Evolutionary conservation across 169 alveolate genomes (phyloP).

Genomic region (Babesia ovis): DNA sequence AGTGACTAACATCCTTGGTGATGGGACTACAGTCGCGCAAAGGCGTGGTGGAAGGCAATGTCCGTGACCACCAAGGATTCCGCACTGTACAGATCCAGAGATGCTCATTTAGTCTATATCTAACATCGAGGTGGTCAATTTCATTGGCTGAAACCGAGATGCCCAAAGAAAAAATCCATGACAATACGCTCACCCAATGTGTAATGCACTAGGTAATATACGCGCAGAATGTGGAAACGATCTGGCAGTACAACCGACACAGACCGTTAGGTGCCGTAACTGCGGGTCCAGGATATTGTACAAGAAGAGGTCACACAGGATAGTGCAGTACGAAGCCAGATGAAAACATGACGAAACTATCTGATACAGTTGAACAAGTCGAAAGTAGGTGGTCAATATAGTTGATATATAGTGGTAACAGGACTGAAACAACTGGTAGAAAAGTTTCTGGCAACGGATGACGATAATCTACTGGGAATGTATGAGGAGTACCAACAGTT

Average conservation of each 20-base stretch:
- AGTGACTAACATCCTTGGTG: background rate
- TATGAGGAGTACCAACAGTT: constrained; percentile 28
- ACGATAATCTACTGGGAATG: constrained; percentile 10
- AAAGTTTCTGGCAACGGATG: constrained; percentile 29
- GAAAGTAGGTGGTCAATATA: constrained; percentile 24
- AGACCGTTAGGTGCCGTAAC: constrained; percentile 82
- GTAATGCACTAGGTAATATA: too few relatives aligned
- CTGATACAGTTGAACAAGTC: constrained; percentile 35
- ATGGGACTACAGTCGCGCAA: background rate
- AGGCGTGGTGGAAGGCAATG: constrained; percentile 3
- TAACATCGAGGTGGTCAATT: too few relatives aligned
- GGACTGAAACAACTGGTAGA: constrained; percentile 40
- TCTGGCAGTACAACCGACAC: constrained; percentile 81
- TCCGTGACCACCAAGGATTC: background rate
- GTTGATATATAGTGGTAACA: background rate
- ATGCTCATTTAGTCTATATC: too few relatives aligned
- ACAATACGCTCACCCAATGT: too few relatives aligned
- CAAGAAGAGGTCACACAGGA: constrained; percentile 80
- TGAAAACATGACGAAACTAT: constrained; percentile 56
- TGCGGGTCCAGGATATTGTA: constrained; percentile 84
- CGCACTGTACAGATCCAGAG: too few relatives aligned
- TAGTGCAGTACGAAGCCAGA: constrained; percentile 70
- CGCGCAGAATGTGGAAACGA: constrained; percentile 84
- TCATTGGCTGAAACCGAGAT: too few relatives aligned
- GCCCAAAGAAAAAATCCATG: too few relatives aligned